Evolutionary conservation across 2,329 filamentous ascomycete genomes (phyloP), one percentile per base, ranked within the genome.

Genomic region (Venturia pyrina): DNA sequence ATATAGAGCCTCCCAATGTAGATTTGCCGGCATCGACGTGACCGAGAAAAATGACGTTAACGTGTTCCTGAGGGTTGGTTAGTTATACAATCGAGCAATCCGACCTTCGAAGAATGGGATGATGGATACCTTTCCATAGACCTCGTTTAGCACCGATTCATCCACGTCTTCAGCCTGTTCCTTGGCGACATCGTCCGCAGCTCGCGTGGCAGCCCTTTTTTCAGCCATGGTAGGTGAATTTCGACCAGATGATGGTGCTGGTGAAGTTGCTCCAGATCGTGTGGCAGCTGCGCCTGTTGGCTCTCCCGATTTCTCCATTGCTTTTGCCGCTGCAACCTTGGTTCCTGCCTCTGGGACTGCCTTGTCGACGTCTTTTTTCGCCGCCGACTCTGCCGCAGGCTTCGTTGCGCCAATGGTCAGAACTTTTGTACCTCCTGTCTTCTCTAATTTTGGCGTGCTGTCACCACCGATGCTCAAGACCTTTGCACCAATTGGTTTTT

Each of bases 1-100:
- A 83, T 69, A 99, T 96, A 64, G 90, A 90, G 63, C 95, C 95
- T 75, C 95, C 95, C 6, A 99, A 83, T 3, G 95, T 99, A 48
- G 92, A 97, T 81, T 99, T 99, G 72, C 95, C 95, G 64, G 95
- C 95, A 81, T 99, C 95, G 72, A 99, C 96, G 83, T 99, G 95
- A 63, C 95, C 93, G 74, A 98, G 89, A 79, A 98, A 97, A 70
- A 98, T 96, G 71, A 99, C 89, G 79, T 99, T 99, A 73, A 99
- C 83, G 72, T 89, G 87, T 75, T 89, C 92, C 78, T 64, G 19
- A 6, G 17, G 2, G 5, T 34, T 4, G 3, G 17, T 59, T 37
- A 59, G 32, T 19, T 19, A 15, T 34, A n/a, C 44, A 19, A 7
- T 64, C n/a, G 8, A 7, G 17, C 2, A 10, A 24, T 10, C 10